Base-by-base conservation (phyloP, 2,329 filamentous ascomycete genomes). In the Orbilia javanica region DNA sequence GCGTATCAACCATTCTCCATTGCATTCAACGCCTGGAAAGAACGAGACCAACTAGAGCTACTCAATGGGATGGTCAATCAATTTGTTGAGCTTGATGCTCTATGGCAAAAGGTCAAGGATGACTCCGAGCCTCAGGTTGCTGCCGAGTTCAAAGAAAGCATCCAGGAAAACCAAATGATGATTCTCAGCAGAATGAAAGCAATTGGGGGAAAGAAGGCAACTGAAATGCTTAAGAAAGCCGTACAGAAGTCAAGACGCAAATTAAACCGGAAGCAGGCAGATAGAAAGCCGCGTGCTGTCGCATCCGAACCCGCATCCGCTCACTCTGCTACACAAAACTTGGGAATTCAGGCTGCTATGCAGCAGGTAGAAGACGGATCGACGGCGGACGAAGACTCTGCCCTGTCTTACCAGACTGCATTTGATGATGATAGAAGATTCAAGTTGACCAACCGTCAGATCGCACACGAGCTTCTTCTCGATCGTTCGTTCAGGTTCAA, bases 31-130 rank as follows among this genome's bases (percentile, higher is more conserved):
- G 90, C 92, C 2, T 96, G 93, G 93, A 93, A 94, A 84, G 90
- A 92, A 1, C 89, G 92, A 65, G 93, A 95, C 82, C 93, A 92
- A 0, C 90, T 90, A 67, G 90, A 92, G 0, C 86, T 96, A 3
- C 89, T 95, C 65, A 91, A 94, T 81, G 91, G 93, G 69, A 94
- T 96, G 92, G 87, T 95, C n/a, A 88, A 93, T 82, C 92, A 93
- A 80, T 94, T 95, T 83, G 92, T 94, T 18, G 92, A 94, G 82
- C 88, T 96, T 1, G 93, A 96, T 82, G 91, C 91, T 39, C 95
- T 95, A 57, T 92, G 92, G 87, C 91, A 94, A 82, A 92, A 91
- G 1, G 92, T 96, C 83, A 94, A 93, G 83, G 90, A 93, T 81
- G 90, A 90, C 65, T 92, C 90, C 0, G 90, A 92, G 57, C 90